phyloP scores from a whole-genome alignment of 129 eudicot species.

The Lactuca saligna region DNA sequence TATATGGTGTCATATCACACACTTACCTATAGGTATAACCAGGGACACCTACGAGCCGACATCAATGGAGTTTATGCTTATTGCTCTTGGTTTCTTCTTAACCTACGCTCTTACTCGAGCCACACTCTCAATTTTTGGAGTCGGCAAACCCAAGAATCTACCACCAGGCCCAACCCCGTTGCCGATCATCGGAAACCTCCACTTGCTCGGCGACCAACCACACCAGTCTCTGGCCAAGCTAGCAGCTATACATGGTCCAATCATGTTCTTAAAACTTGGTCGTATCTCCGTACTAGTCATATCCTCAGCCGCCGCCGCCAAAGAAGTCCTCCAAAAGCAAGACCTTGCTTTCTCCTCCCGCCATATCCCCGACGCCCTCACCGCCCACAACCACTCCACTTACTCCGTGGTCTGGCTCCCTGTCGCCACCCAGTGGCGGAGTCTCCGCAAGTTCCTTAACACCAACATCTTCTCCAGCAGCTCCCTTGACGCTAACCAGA shows the following conservation, averaged over 20 bases:
- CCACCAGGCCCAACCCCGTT: slow-evolving; percentile 29
- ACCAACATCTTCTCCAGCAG: slow-evolving; percentile 19
- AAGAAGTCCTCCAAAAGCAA: neutral
- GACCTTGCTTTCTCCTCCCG: slow-evolving; percentile 26
- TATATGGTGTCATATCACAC: too few relatives aligned
- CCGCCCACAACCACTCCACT: slow-evolving; percentile 19
- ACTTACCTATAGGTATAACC: too few relatives aligned
- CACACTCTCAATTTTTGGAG: neutral
- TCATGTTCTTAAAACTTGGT: slow-evolving; percentile 49
- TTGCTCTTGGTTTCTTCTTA: slow-evolving; percentile 2
- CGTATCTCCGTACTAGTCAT: slow-evolving; percentile 39
- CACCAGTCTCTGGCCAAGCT: slow-evolving; percentile 36
- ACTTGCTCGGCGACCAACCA: slow-evolving; percentile 36
- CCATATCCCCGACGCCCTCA: slow-evolving; percentile 9
- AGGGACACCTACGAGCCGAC: neutral
- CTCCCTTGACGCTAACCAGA: slow-evolving; percentile 27
- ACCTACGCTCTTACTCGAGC: slow-evolving; percentile 5
- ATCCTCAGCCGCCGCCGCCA: slow-evolving; percentile 26
- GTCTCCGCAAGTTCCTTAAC: slow-evolving; percentile 36
- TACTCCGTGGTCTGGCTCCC: slow-evolving; percentile 47
- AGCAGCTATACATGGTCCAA: slow-evolving; percentile 34
- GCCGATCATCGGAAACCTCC: slow-evolving; percentile 34
- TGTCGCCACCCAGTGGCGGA: slow-evolving; percentile 42
- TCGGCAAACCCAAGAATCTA: slow-evolving; percentile 26
- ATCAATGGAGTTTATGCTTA: slow-evolving; percentile 12